These are phyloP conservation scores for Corymbia maculata DNA, from an alignment of 345 rosid species.

Conservation along the genomic window DNA sequence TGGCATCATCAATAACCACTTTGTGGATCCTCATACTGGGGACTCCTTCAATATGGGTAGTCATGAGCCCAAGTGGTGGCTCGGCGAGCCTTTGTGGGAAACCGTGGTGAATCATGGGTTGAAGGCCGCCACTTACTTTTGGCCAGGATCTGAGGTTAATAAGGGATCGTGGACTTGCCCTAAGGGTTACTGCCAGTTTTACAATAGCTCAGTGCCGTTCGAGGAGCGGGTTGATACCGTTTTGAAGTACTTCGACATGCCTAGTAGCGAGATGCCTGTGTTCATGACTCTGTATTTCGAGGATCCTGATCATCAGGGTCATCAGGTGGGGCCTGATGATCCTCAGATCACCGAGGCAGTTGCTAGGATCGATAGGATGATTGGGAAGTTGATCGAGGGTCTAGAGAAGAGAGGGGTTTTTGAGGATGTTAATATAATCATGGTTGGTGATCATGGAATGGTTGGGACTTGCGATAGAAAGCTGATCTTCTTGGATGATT, in stretches of 20 bases:
- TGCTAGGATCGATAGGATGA: conserved; percentile 51
- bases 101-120: conserved; percentile 76
- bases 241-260: conserved; percentile 69
- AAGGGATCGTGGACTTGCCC: conserved; percentile 93
- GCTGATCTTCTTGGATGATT: conserved; percentile 61
- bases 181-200: conserved; percentile 33
- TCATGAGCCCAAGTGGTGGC: conserved; percentile 92
- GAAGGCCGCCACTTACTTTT: conserved; percentile 79
- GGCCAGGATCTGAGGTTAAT: conserved; percentile 98
- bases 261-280: conserved; percentile 49
- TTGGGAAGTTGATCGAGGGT: conserved; percentile 71
- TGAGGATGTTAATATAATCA: conserved; percentile 71
- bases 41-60: conserved; percentile 55
- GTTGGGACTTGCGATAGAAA: conserved; percentile 90
- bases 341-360: conserved; percentile 77
- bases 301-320: conserved; percentile 99
- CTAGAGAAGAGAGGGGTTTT: conserved; percentile 74
- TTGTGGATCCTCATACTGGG: conserved; percentile 54
- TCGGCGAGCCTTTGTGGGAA: conserved; percentile 95
- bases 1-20: conserved; percentile 69
- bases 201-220: conserved; percentile 71
- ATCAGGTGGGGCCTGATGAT: conserved; percentile 89
- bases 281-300: conserved; percentile 86
- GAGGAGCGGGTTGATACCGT: conserved; percentile 81
- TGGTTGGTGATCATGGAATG: conserved; percentile 99